Conservation (phyloP, 352 stramenopile genomes). For the Hyaloperonospora arabidopsidis region DNA sequence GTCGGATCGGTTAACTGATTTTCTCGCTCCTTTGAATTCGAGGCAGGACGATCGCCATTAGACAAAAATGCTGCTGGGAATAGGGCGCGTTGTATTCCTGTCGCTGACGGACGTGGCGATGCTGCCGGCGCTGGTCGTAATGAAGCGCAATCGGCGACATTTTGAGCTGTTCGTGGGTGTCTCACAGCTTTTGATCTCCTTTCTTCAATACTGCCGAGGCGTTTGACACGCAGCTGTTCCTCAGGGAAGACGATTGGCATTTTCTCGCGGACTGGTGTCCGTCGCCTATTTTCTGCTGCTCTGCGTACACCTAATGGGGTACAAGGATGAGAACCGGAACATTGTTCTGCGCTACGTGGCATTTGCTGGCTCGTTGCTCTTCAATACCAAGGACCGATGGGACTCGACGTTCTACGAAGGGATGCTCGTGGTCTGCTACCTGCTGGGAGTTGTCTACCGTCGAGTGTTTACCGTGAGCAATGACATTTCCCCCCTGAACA, state of each 20-base stretch:
- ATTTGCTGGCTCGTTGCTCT: conserved; percentile 77
- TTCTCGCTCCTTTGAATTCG: no score
- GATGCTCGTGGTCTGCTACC: conserved; percentile 51
- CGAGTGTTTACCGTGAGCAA: conserved; percentile 38
- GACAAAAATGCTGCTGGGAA: conserved; percentile 31
- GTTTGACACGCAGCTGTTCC: conserved; percentile 56
- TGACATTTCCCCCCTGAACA: conserved; percentile 45
- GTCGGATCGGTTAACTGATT: no score
- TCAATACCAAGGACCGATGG: conserved; percentile 81
- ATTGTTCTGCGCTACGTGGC: conserved; percentile 81
- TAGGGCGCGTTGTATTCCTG: conserved; percentile 61
- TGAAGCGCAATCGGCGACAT: conserved; percentile 76
- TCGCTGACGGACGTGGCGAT: conserved; percentile 67
- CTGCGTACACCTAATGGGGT: conserved; percentile 81
- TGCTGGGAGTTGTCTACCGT: conserved; percentile 48
- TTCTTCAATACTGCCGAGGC: conserved; percentile 81
- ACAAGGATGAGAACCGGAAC: conserved; percentile 73
- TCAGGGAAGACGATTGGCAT: conserved; percentile 71
- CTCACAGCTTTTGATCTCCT: conserved; percentile 71
- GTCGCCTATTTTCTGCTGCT: conserved; percentile 80
- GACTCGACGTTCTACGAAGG: conserved; percentile 62
- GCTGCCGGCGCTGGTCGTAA: conserved; percentile 66
- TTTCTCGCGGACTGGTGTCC: conserved; percentile 85
- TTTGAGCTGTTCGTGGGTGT: conserved; percentile 87
- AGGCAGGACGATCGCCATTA: conserved; percentile 4